Base-by-base conservation (phyloP, 2,329 filamentous ascomycete species). In the Fusarium udum region DNA sequence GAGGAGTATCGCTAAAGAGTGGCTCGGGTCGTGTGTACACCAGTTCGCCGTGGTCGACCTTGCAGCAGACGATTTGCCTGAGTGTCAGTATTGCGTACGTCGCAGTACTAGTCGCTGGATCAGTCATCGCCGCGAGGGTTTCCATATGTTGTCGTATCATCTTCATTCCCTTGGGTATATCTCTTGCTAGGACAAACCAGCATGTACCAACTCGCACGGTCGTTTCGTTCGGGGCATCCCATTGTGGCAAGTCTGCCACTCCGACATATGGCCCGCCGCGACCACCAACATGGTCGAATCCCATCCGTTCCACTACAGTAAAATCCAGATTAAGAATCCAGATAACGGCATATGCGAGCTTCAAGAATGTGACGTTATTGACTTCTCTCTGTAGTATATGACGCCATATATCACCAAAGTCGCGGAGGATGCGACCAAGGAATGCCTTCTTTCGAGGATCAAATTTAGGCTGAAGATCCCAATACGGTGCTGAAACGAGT, bases 341-440 rank as follows among this genome's bases (percentile, higher is more conserved):
- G 24, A 76, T 52, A 8, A 52, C 56, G 2, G 73, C 76, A 52
- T 73, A 73, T n/a, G 67, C 59, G 0, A 77, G 60, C 48, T 68
- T 75, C 37, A 34, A 52, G 32, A 75, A 78, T 3, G 69, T 75
- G 7, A 9, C 49, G 9, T 36, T 52, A 7, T 74, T 78, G 40
- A 73, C 64, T 32, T 57, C 39, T 15, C 64, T 36, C 16, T 64
- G 69, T 40, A 76, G 48, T n/a, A 77, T 4, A 59, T 78, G 75
- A 9, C 75, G 76, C 77, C 73, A 76, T 15, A 49, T 55, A 37
- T 70, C 51, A 4, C 57, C 59, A 67, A 77, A 75, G 43, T 77
- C 72, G 45, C 31, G 24, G 12, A 78, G 53, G 0, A 77, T 18
- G 8, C 43, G 48, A 8, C 67, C 68, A 20, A 75, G 36, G 22